phyloP scores from a whole-genome alignment of 768 basidiomycete genomes.

The Saitozyma sp. region DNA sequence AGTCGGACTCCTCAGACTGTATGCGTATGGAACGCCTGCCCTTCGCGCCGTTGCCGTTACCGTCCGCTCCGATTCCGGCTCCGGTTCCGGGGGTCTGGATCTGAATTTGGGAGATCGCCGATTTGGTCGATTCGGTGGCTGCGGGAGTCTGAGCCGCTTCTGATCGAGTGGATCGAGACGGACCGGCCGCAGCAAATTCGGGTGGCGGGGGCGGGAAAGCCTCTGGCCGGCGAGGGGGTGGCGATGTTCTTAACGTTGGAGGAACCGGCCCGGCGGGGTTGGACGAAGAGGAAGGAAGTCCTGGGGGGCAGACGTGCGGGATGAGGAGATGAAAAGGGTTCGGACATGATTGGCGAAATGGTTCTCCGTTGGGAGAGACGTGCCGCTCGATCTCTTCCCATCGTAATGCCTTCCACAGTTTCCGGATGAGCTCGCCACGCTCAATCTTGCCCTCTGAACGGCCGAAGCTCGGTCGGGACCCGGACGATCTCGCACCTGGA shows the following conservation, averaged over 20 bases:
- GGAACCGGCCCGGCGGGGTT: slow-evolving; percentile 33
- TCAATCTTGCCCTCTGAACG: slow-evolving; percentile 30
- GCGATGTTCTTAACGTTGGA: slow-evolving; percentile 13
- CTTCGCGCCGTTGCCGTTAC: not conserved
- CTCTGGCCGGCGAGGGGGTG: slow-evolving; percentile 29
- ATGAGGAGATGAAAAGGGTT: slow-evolving; percentile 46
- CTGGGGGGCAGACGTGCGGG: slow-evolving; percentile 36
- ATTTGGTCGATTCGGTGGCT: slow-evolving; percentile 9
- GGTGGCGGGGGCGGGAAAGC: slow-evolving; percentile 26
- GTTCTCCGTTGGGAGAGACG: slow-evolving; percentile 35
- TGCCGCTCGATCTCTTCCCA: slow-evolving; percentile 49
- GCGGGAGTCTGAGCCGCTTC: too few species aligned
- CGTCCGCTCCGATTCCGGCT: not conserved
- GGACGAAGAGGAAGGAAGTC: slow-evolving; percentile 28
- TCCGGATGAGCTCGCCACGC: slow-evolving; percentile 45
- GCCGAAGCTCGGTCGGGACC: slow-evolving; percentile 29
- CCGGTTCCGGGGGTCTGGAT: not conserved
- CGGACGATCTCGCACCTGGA: slow-evolving; percentile 5
- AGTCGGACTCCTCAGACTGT: slow-evolving; percentile 3
- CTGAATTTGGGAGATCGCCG: slow-evolving; percentile 4
- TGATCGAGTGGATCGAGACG: slow-evolving; percentile 11
- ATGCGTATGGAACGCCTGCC: not conserved
- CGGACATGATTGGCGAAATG: slow-evolving; percentile 36
- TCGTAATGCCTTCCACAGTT: slow-evolving; percentile 46
- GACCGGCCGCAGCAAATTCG: slow-evolving; percentile 17